Conservation (phyloP, 2,329 filamentous ascomycete genomes). For the Dactylonectria macrodidyma region DNA sequence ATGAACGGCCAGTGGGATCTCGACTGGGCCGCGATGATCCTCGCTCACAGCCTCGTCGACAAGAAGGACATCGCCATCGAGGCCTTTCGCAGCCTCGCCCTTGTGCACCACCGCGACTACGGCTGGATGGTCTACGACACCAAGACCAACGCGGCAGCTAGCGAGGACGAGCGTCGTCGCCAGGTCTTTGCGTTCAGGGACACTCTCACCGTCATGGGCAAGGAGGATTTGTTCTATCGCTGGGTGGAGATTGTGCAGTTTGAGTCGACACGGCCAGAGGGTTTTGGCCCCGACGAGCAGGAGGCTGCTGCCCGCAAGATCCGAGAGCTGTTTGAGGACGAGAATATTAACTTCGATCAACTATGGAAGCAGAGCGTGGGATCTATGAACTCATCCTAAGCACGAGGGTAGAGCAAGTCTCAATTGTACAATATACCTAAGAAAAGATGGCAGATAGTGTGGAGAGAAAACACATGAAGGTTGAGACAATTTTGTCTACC, state of each 20-base stretch:
- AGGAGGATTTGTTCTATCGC: slow-evolving; percentile 90
- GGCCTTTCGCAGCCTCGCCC: slow-evolving; percentile 79
- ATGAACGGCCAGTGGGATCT: slow-evolving; percentile 90
- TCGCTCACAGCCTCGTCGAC: slow-evolving; percentile 79
- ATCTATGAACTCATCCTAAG: slow-evolving; percentile 4
- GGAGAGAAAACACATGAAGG: not conserved
- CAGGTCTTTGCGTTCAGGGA: slow-evolving; percentile 89
- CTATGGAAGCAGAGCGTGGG: slow-evolving; percentile 76
- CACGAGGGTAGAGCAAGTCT: not conserved
- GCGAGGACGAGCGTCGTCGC: slow-evolving; percentile 75
- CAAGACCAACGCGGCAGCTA: slow-evolving; percentile 66
- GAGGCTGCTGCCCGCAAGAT: slow-evolving; percentile 80
- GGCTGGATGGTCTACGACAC: slow-evolving; percentile 77
- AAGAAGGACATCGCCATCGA: slow-evolving; percentile 71
- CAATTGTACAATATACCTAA: slow-evolving; percentile 10
- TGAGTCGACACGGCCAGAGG: slow-evolving; percentile 83
- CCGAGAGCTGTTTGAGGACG: slow-evolving; percentile 79
- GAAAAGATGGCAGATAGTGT: not conserved
- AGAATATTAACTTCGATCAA: slow-evolving; percentile 86
- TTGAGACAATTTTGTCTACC: no score
- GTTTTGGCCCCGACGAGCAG: slow-evolving; percentile 83
- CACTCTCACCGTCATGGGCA: slow-evolving; percentile 80
- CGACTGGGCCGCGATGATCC: slow-evolving; percentile 86
- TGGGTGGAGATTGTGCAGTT: slow-evolving; percentile 96
- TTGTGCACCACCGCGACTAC: slow-evolving; percentile 77